Evolutionary conservation across 176 grass and related monocot species (phyloP).

Genomic region (Puccinellia tenuiflora): DNA sequence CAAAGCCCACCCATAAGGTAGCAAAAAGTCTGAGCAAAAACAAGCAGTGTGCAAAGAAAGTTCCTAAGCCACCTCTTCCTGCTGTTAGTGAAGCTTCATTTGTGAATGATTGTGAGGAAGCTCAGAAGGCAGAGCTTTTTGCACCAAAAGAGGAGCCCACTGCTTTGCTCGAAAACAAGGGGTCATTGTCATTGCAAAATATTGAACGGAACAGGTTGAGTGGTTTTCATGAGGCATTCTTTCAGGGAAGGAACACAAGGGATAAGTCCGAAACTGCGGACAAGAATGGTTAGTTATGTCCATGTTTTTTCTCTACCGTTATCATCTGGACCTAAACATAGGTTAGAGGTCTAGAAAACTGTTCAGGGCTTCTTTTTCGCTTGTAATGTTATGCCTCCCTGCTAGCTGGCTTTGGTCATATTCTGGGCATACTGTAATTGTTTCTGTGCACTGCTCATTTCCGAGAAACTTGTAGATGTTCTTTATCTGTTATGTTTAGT

Average conservation of each 20-base stretch:
- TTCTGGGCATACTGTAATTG: background rate
- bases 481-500: background rate
- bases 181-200: slow-evolving; percentile 5
- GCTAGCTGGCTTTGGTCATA: background rate
- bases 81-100: slow-evolving; percentile 16
- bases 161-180: slow-evolving; percentile 13
- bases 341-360: background rate
- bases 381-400: background rate
- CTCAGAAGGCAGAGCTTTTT: background rate
- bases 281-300: slow-evolving; percentile 37
- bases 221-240: slow-evolving; percentile 7
- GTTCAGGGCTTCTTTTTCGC: background rate
- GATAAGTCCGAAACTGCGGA: slow-evolving; percentile 3
- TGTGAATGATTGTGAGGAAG: slow-evolving; percentile 30
- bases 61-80: slow-evolving; percentile 17
- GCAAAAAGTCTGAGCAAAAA: background rate
- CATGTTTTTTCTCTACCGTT: background rate
- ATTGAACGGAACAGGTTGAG: slow-evolving; percentile 13
- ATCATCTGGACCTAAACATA: background rate
- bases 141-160: slow-evolving; percentile 17
- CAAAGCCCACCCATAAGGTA: slow-evolving; percentile 13
- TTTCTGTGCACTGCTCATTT: background rate
- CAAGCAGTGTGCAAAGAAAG: slow-evolving; percentile 33
- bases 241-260: slow-evolving; percentile 15
- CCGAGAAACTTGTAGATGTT: background rate